Evolutionary conservation across 2,329 filamentous ascomycete species (phyloP), one percentile per base, ranked within the genome.

Genomic region (Fusarium brevicatenulatum): DNA sequence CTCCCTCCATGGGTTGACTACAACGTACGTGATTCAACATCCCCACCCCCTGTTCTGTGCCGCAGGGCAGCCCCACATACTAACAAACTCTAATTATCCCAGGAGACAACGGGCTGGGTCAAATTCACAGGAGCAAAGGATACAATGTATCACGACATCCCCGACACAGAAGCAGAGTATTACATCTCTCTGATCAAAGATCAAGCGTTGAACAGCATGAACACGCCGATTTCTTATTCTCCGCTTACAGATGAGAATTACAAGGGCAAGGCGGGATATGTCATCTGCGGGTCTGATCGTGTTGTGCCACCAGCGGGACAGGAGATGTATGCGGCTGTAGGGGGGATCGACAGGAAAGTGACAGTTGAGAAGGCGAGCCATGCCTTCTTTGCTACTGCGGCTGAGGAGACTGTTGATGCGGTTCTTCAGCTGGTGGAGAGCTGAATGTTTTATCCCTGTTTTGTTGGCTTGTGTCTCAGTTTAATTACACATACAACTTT

Each of bases 61-160:
- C 25, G 28, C 44, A 25, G n/a, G 4, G 18, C 15, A 10, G 4
- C 3, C 10, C 19, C 19, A 16, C 7, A 10, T 6, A 18, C 42
- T 34, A 36, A 4, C 42, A 30, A 49, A 66, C 42, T n/a, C 11
- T 21, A 28, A 25, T 19, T 3, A 36, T 18, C 7, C 11, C 11
- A 68, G 65, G 53, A 50, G 8, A 15, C 25, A 21, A 66, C 61
- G 4, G 62, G 65, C 21, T 43, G 57, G 34, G 61, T 68, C 18
- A 43, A 23, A 3, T 60, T 68, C 13, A 54, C 39, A 0, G 61
- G 65, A 8, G 61, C 61, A 0, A 60, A 28, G 6, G 61, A 66
- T 30, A 30, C 58, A 1, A 68, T 66, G 65, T 60, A 68, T 18
- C 65, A 68, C 21, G 62, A 55, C 25, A 44, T 68, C 16, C 21